Conservation (phyloP, 345 rosid species). For the Hypericum androsaemum region DNA sequence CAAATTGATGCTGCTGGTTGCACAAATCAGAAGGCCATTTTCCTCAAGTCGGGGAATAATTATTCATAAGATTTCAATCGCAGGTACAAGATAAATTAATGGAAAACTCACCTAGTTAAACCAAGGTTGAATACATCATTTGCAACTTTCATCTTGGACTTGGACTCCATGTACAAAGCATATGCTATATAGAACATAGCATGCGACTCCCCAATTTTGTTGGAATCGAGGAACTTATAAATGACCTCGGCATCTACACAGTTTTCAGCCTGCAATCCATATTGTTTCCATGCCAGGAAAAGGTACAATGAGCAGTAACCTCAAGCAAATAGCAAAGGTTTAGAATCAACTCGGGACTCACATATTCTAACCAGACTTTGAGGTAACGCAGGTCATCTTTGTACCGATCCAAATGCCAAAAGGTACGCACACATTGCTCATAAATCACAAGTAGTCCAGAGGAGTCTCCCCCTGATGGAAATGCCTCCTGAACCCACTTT, state of each 20-base stretch:
- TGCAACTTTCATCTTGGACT: slow-evolving; percentile 58
- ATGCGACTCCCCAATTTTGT: slow-evolving; percentile 75
- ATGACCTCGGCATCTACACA: slow-evolving; percentile 72
- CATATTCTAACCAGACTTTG: slow-evolving; percentile 97
- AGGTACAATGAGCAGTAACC: no score
- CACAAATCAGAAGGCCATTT: not conserved
- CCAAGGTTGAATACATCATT: slow-evolving; percentile 71
- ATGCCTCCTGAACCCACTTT: slow-evolving; percentile 90
- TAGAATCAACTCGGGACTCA: slow-evolving; percentile 18
- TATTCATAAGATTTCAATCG: not conserved
- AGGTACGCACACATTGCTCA: slow-evolving; percentile 84
- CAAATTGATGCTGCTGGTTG: not conserved
- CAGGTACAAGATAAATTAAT: not conserved
- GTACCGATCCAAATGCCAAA: slow-evolving; percentile 72
- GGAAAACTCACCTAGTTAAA: slow-evolving; percentile 43
- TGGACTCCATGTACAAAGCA: slow-evolving; percentile 71
- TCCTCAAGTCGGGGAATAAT: not conserved
- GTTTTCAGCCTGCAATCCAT: slow-evolving; percentile 55
- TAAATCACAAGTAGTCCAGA: slow-evolving; percentile 72
- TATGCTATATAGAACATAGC: slow-evolving; percentile 47
- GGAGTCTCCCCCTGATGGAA: slow-evolving; percentile 72
- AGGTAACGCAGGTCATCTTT: slow-evolving; percentile 91
- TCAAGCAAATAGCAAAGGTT: not conserved
- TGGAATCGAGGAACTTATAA: slow-evolving; percentile 66
- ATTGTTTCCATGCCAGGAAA: no score